Evolutionary conservation across 331 rosid species (phyloP), one percentile per base, ranked within the genome.

Genomic region (Pyracantha coccinea): DNA sequence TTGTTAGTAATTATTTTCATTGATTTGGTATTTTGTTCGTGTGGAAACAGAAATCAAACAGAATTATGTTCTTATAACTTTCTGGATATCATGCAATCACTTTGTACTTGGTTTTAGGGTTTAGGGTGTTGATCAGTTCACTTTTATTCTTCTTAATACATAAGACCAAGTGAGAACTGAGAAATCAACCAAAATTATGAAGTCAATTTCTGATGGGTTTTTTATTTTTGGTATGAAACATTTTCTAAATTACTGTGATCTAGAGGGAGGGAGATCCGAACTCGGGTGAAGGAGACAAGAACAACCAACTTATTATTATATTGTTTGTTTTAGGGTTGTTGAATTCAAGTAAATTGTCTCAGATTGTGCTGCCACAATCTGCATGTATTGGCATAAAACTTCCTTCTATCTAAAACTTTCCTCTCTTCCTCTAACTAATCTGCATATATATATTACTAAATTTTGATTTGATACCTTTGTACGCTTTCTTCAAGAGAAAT

Each of bases 401-500:
- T 21, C 2, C 13, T 58, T 58, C 64, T 4, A 21, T 23, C 16
- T 2, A 58, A 58, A 58, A 62, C 38, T 27, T 62, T 41, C 47
- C 47, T 41, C 1, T 41, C 0, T 41, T 11, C 47, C 47, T 41
- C 15, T 41, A 10, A 41, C 47, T 15, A 41, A 11, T 41, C 47
- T 41, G 47, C 47, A 41, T 41, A 41, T 11, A 41, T 41, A 41
- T 11, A 41, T 41, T 41, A 41, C 47, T 41, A 41, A 41, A 41
- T 27, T 68, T 5, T 27, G 7, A 25, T 53, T 32, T 53, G 3
- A 21, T 69, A 23, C 17, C 28, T 52, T 62, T 63, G 20, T 74
- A 84, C 85, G 78, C 74, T 61, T 68, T 64, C 59, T 72, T 64
- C 7, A 71, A 72, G 69, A 74, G 57, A 79, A 70, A 93, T 90